A percentile compares a stretch with the other conserved stretches of the same genome.
Evolutionary conservation across 2,329 filamentous ascomycete genomes (phyloP).

Genomic region (Alternaria ethzedia): DNA sequence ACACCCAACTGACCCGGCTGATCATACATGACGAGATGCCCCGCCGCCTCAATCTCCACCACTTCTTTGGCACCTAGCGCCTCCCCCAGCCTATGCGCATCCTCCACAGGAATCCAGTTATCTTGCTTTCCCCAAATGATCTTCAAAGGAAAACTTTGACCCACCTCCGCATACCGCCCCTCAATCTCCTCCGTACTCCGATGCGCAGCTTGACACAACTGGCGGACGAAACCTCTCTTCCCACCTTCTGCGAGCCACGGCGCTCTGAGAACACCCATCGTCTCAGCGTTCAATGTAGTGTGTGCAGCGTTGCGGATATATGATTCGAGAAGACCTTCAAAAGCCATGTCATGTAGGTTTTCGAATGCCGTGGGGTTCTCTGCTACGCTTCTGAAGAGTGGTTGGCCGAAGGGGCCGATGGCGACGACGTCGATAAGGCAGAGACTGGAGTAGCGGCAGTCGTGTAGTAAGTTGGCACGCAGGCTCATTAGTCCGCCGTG

Average conservation of each 20-base stretch:
- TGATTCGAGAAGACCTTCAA: slow-evolving; percentile 25
- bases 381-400: slow-evolving; percentile 22
- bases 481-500: slow-evolving; percentile 30
- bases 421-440: slow-evolving; percentile 29
- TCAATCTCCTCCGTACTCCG: slow-evolving; percentile 26
- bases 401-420: slow-evolving; percentile 27
- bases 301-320: slow-evolving; percentile 28
- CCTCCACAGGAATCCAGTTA: slow-evolving; percentile 20
- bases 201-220: slow-evolving; percentile 27
- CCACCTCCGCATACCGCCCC: slow-evolving; percentile 21
- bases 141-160: slow-evolving; percentile 17
- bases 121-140: slow-evolving; percentile 29
- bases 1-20: slow-evolving; percentile 20
- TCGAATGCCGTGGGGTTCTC: slow-evolving; percentile 19
- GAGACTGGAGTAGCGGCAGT: slow-evolving; percentile 21
- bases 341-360: slow-evolving; percentile 19
- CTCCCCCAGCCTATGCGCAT: slow-evolving; percentile 18
- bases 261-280: slow-evolving; percentile 17
- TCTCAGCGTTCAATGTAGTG: slow-evolving; percentile 3
- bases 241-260: slow-evolving; percentile 22
- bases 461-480: slow-evolving; percentile 23
- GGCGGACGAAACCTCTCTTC: slow-evolving; percentile 23
- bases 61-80: slow-evolving; percentile 20
- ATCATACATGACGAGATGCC: slow-evolving; percentile 28
- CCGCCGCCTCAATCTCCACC: slow-evolving; percentile 18